Evolutionary conservation across 108 stramenopile genomes (phyloP).

Genomic region (Discostella pseudostelligera): DNA sequence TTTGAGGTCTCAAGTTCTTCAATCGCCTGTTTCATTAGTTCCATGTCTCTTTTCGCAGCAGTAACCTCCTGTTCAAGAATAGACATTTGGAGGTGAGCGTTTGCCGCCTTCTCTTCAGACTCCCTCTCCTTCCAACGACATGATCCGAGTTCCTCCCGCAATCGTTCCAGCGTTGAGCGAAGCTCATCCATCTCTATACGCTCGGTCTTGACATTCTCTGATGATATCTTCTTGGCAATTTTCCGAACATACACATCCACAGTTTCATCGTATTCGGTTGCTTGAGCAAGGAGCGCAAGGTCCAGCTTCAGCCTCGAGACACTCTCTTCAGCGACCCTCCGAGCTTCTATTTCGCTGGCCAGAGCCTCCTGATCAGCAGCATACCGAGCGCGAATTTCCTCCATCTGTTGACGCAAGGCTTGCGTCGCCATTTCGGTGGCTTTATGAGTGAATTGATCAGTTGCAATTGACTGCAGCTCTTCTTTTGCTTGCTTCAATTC

Average conservation of each 20-base stretch:
- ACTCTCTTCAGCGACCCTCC: constrained; percentile 57
- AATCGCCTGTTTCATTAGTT: constrained; percentile 65
- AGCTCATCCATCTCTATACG: constrained; percentile 69
- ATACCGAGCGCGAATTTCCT: constrained; percentile 55
- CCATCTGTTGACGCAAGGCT: constrained; percentile 63
- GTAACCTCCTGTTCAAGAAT: constrained; percentile 73
- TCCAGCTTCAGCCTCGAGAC: constrained; percentile 61
- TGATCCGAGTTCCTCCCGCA: constrained; percentile 61
- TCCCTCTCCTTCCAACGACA: constrained; percentile 61
- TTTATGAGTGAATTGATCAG: constrained; percentile 68
- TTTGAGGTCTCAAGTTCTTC: constrained; percentile 66
- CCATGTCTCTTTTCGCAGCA: constrained; percentile 67
- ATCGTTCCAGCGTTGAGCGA: constrained; percentile 53
- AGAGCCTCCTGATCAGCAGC: constrained; percentile 43
- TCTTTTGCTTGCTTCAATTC: constrained; percentile 63
- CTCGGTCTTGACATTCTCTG: constrained; percentile 58
- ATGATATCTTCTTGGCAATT: constrained; percentile 60
- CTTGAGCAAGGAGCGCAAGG: constrained; percentile 60
- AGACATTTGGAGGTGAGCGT: constrained; percentile 57
- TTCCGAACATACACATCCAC: constrained; percentile 47
- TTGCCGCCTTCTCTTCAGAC: constrained; percentile 61
- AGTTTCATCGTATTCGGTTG: constrained; percentile 51
- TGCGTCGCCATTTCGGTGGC: constrained; percentile 65
- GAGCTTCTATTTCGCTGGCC: constrained; percentile 44
- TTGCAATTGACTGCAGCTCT: constrained; percentile 62